Evolutionary conservation across 108 stramenopile species (phyloP).

Genomic region (Craspedostauros australis): DNA sequence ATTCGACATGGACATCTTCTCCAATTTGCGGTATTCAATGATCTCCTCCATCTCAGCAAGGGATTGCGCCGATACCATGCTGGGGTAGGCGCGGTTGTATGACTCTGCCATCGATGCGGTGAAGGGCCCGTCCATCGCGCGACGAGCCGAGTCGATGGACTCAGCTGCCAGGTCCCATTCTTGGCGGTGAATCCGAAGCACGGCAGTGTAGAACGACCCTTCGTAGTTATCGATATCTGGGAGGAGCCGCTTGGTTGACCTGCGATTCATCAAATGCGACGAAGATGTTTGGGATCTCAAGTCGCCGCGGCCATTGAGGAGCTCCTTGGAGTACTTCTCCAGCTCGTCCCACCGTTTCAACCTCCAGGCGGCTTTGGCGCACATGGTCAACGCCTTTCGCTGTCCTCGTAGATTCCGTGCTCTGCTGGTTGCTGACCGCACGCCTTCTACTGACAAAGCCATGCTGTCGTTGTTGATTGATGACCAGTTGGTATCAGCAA

Average conservation of each 20-base stretch:
- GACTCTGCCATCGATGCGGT: conserved; percentile 84
- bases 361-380: conserved; percentile 90
- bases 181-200: conserved; percentile 82
- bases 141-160: conserved; percentile 78
- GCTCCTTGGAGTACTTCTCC: conserved; percentile 66
- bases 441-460: no score
- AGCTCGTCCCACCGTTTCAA: conserved; percentile 91
- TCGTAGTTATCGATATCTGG: conserved; percentile 81
- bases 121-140: conserved; percentile 85
- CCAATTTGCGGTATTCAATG: conserved; percentile 70
- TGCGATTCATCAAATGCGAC: conserved; percentile 12
- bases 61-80: conserved; percentile 90
- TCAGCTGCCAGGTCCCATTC: conserved; percentile 72
- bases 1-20: conserved; percentile 28
- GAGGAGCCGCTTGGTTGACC: no score
- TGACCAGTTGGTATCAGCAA: conserved; percentile 74
- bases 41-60: conserved; percentile 94
- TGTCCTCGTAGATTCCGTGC: no score
- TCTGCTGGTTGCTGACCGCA: no score
- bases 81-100: conserved; percentile 84
- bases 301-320: conserved; percentile 36
- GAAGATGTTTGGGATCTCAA: conserved; percentile 6
- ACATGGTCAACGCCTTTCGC: conserved; percentile 73
- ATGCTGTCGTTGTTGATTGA: conserved; percentile 1
- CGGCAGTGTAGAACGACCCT: conserved; percentile 90